Conservation (phyloP, 345 rosid genomes). For the Alliaria petiolata region DNA sequence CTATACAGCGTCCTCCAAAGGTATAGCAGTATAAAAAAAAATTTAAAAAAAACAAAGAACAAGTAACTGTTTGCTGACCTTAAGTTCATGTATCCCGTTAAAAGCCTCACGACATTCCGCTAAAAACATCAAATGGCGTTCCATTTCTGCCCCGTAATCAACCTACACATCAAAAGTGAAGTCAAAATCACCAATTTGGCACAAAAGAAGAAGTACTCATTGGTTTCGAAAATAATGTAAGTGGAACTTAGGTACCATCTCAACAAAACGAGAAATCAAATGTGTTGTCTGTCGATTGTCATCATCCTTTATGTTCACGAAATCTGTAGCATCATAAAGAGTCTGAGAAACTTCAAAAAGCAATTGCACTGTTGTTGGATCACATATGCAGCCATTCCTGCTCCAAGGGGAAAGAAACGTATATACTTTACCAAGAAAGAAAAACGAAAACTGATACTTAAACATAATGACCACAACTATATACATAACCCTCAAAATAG, state of each 20-base stretch:
- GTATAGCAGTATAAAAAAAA: constrained; percentile 4
- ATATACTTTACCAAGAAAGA: background rate
- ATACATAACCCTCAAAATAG: background rate
- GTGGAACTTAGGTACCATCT: constrained; percentile 46
- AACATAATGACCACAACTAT: background rate
- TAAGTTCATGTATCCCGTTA: constrained; percentile 56
- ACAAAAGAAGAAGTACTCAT: constrained; percentile 19
- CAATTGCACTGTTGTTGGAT: constrained; percentile 57
- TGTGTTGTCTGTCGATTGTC: constrained; percentile 58
- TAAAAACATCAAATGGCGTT: constrained; percentile 69
- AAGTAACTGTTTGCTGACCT: constrained; percentile 44
- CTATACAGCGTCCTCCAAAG: constrained; percentile 1
- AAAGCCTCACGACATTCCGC: constrained; percentile 84
- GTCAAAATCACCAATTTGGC: constrained; percentile 4
- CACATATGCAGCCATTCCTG: constrained; percentile 58
- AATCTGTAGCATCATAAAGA: constrained; percentile 59
- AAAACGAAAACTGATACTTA: background rate
- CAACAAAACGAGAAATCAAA: constrained; percentile 69
- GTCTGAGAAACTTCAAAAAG: constrained; percentile 78
- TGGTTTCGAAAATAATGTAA: background rate
- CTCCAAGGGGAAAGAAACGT: constrained; percentile 21
- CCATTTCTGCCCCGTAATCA: constrained; percentile 64
- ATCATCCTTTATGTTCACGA: constrained; percentile 55
- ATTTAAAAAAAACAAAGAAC: background rate
- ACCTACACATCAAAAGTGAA: constrained; percentile 51